Evolutionary conservation across 257 asterid genomes (phyloP), one percentile per base, ranked within the genome.

Genomic region (Lantana camara): DNA sequence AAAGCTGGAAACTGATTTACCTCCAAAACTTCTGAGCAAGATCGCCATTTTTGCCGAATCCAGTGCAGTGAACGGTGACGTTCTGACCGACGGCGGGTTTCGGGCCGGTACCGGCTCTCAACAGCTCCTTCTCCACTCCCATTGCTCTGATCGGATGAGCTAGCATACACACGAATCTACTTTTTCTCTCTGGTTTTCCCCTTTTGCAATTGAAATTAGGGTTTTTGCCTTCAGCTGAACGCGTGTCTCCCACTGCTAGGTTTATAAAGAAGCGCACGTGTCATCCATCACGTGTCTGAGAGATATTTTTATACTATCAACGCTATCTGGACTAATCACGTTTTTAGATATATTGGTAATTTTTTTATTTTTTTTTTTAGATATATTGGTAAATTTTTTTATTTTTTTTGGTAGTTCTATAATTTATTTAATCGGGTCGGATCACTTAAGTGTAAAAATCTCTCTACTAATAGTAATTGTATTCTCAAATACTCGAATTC

Each of bases 61-160:
- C 99, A 17, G 99, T 94, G 83, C 99, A 94, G 88, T 94, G 96
- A 68, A 94, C 99, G 37, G 99, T 88, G 59, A 94, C 97, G 5
- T 71, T 84, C 58, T 90, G 99, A 11, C 99, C 99, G 32, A 66
- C 62, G 29, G 44, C 62, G 4, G 97, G 99, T 23, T 90, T 90
- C 19, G 93, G 89, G n/a, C 99, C 99, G 44, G 62, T 63, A 17
- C 97, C 99, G 42, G 74, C 37, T 47, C 86, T 71, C 78, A 88
- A 10, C 1, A 94, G 11, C 75, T 90, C 83, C 88, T 90, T 94
- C 74, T 85, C 86, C 24, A 94, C 54, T 72, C 99, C 99, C 99
- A 94, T 93, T 54, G 53, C 54, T 24, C 69, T 70, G 61, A 67
- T 63, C 57, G 80, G 64, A 27, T 51, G 48, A 58, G 52, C 64